A percentile compares a stretch with the other conserved stretches of the same genome.
Conservation (phyloP, 441 rosid species). For the Brassica hybrid region DNA sequence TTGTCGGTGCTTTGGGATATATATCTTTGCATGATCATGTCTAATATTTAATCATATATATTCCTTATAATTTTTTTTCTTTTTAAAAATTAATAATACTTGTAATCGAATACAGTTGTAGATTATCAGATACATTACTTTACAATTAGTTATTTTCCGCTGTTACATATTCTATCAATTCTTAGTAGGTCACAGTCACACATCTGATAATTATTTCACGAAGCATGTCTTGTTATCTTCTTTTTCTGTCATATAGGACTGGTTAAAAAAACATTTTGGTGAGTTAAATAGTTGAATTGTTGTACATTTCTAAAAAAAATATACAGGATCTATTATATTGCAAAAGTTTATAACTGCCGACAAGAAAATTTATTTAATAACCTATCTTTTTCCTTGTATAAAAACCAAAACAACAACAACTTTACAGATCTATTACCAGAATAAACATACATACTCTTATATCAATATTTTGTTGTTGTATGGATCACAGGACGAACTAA, state of each 20-base stretch:
- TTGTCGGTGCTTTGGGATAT: background rate
- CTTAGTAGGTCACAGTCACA: background rate
- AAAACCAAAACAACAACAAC: background rate
- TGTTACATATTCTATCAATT: background rate
- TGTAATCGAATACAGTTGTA: background rate
- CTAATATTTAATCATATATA: background rate
- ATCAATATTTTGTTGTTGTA: constrained; percentile 4
- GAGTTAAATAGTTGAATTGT: background rate
- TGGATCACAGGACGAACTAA: constrained; percentile 34
- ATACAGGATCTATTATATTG: background rate
- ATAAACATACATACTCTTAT: constrained; percentile 3
- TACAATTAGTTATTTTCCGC: background rate
- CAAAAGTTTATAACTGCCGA: constrained; percentile 1
- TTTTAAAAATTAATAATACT: background rate
- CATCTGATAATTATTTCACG: background rate
- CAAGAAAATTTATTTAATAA: background rate
- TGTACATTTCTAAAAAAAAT: background rate
- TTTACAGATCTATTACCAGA: background rate
- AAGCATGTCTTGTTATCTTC: background rate
- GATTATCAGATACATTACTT: background rate
- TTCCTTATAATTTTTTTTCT: no score
- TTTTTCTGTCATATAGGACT: background rate
- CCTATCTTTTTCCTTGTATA: background rate
- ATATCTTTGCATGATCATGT: background rate
- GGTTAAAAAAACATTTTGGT: background rate